Percentiles rank a stretch among this genome's conserved stretches.
Evolutionary conservation across 352 stramenopile species (phyloP).

Genomic region (Phytophthora cactorum): DNA sequence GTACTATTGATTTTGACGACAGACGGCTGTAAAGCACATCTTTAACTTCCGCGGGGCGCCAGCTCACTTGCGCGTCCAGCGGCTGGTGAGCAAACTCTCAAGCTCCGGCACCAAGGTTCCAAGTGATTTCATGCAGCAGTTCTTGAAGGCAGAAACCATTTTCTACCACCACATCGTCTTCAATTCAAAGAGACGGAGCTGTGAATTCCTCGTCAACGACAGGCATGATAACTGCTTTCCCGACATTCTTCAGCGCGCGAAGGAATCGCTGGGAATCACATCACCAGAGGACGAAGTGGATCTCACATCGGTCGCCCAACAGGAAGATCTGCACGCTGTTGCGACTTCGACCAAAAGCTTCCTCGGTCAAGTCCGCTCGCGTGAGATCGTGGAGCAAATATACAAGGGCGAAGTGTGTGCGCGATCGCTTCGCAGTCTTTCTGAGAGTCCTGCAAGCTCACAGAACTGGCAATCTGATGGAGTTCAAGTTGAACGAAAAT

Average conservation of each 20-base stretch:
- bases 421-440: constrained; percentile 36
- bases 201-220: constrained; percentile 62
- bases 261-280: constrained; percentile 43
- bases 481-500: neutral
- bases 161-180: constrained; percentile 86
- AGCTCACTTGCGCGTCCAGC: constrained; percentile 58
- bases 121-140: constrained; percentile 56
- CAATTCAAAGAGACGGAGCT: constrained; percentile 49
- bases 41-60: constrained; percentile 75
- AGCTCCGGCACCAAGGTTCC: constrained; percentile 54
- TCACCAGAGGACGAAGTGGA: constrained; percentile 9
- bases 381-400: constrained; percentile 50
- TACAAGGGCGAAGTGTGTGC: constrained; percentile 54
- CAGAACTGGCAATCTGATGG: constrained; percentile 9
- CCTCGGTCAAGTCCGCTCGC: constrained; percentile 42
- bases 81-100: constrained; percentile 69
- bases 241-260: constrained; percentile 54
- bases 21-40: constrained; percentile 80
- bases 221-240: constrained; percentile 53
- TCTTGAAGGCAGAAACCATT: constrained; percentile 69
- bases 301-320: constrained; percentile 16
- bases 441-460: constrained; percentile 11
- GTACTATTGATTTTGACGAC: neutral
- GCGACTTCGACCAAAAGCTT: constrained; percentile 46
- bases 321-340: constrained; percentile 40